These are phyloP conservation scores for Penicillium sp. DNA, from an alignment of 2,329 filamentous ascomycete genomes.

Conservation along the genomic window DNA sequence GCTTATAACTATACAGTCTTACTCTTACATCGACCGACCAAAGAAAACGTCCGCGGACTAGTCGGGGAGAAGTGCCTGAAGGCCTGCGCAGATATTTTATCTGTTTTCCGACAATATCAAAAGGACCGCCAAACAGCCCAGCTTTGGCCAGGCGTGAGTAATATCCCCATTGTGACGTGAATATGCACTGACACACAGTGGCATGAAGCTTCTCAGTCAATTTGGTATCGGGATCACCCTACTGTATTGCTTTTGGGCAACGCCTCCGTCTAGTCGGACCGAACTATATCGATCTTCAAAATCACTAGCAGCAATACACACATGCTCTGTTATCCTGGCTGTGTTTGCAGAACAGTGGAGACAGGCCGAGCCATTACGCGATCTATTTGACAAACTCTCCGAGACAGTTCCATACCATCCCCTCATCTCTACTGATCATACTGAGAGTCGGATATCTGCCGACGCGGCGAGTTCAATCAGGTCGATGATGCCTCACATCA, in stretches of 20 bases:
- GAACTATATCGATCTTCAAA: constrained; percentile 4
- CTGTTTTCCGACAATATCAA: constrained; percentile 18
- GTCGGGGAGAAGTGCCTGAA: constrained; percentile 11
- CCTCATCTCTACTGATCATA: background rate
- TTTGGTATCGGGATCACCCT: constrained; percentile 15
- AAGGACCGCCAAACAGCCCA: constrained; percentile 19
- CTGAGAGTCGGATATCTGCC: background rate
- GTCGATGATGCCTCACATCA: constrained; percentile 3
- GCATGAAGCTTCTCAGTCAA: constrained; percentile 15
- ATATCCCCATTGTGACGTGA: background rate
- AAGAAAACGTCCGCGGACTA: constrained; percentile 5
- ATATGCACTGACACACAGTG: background rate
- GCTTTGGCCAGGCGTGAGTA: constrained; percentile 17
- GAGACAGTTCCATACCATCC: constrained; percentile 4
- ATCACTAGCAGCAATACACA: constrained; percentile 10
- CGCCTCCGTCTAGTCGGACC: constrained; percentile 5
- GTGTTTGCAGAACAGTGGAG: constrained; percentile 17
- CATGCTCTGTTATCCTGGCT: constrained; percentile 15
- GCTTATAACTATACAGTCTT: constrained; percentile 20
- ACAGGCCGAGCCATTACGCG: constrained; percentile 16
- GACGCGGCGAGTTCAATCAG: constrained; percentile 6
- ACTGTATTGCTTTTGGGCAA: constrained; percentile 20
- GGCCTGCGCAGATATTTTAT: constrained; percentile 11
- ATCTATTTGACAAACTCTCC: constrained; percentile 13
- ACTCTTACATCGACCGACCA: constrained; percentile 14